phyloP scores from a whole-genome alignment of 2,329 filamentous ascomycete genomes.

The Colletotrichum gigasporum region DNA sequence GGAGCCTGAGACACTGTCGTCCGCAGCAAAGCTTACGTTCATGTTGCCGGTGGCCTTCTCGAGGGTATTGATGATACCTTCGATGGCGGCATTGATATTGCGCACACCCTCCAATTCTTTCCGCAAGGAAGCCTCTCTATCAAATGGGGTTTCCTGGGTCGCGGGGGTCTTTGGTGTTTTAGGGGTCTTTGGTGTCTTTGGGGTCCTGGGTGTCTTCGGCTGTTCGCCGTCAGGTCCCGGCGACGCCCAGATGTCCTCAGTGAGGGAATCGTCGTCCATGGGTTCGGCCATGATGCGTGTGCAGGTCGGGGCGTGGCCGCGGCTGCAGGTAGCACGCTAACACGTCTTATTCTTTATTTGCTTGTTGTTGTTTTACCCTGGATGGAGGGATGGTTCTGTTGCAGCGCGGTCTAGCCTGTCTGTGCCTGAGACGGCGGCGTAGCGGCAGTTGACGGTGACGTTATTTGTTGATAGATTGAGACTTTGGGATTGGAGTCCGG shows the following conservation, averaged over 20 bases:
- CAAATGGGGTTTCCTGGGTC: constrained; percentile 54
- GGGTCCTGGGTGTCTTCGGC: constrained; percentile 62
- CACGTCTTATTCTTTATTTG: no score
- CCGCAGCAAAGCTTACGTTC: constrained; percentile 61
- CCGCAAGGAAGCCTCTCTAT: constrained; percentile 78
- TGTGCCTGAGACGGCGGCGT: constrained; percentile 1
- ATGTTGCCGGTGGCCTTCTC: constrained; percentile 81
- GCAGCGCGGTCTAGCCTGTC: background rate
- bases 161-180: constrained; percentile 55
- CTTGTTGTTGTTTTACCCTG: background rate
- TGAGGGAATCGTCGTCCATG: constrained; percentile 56
- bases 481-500: constrained; percentile 24
- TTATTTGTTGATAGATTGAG: constrained; percentile 30
- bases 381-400: background rate
- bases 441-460: constrained; percentile 23
- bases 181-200: constrained; percentile 57
- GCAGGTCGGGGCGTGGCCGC: background rate
- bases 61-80: constrained; percentile 77
- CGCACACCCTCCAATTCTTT: constrained; percentile 85
- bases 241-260: constrained; percentile 59
- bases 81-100: constrained; percentile 88
- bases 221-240: constrained; percentile 45
- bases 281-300: constrained; percentile 52
- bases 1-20: background rate
- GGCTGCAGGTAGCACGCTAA: constrained; percentile 1